A percentile compares a stretch with the other conserved stretches of the same genome.
These are phyloP conservation scores for Aquilaria malaccensis DNA, from an alignment of 345 rosid genomes.

Conservation along the genomic window DNA sequence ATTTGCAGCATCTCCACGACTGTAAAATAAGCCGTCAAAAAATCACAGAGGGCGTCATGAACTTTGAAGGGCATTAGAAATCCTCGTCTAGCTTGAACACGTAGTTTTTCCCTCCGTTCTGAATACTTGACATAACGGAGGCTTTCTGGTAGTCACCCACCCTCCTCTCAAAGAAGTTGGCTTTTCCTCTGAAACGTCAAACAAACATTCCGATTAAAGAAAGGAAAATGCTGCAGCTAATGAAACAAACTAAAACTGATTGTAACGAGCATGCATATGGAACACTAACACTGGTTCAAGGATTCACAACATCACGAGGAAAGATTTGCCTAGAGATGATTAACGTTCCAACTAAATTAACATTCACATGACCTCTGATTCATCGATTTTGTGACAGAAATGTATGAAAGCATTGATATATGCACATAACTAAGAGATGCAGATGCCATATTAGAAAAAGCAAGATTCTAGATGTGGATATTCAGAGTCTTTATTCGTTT, in stretches of 20 bases:
- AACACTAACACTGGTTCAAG: not conserved
- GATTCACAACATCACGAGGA: no score
- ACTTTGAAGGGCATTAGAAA: conserved; percentile 25
- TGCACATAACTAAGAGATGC: not conserved
- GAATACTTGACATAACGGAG: conserved; percentile 76
- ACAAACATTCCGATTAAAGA: conserved; percentile 2
- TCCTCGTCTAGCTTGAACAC: conserved; percentile 75
- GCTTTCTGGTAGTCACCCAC: conserved; percentile 94
- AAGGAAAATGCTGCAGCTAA: not conserved
- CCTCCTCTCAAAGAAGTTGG: conserved; percentile 84
- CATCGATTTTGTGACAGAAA: no score
- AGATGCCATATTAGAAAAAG: no score
- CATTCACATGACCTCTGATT: not conserved
- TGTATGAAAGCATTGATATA: no score
- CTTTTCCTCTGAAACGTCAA: conserved; percentile 56
- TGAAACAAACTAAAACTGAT: conserved; percentile 1
- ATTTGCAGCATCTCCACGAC: no score
- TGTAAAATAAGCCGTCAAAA: no score
- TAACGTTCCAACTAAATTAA: not conserved
- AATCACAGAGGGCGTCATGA: conserved; percentile 6
- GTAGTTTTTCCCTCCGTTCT: conserved; percentile 51
- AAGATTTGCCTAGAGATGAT: no score
- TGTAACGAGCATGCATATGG: not conserved
- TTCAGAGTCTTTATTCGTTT: not conserved
- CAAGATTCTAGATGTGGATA: no score